phyloP scores from a whole-genome alignment of 306 rosid species.

The Prunus mume region DNA sequence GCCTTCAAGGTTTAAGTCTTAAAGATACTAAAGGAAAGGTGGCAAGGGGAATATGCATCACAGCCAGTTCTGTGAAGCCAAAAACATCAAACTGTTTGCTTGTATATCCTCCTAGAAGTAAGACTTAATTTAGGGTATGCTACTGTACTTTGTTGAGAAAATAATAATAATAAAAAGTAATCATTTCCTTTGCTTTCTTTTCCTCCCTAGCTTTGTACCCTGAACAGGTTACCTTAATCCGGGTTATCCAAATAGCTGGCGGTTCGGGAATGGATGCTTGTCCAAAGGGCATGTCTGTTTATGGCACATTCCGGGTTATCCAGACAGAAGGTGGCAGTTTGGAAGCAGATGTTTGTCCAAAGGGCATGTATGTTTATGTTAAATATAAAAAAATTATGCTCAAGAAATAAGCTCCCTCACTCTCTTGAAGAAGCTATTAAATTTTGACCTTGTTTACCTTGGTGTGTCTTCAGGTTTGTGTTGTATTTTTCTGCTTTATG shows the following conservation, averaged over 20 bases:
- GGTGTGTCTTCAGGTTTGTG: conserved; percentile 52
- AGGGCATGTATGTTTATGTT: conserved; percentile 60
- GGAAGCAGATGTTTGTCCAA: too few species aligned
- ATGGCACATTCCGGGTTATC: too few species aligned
- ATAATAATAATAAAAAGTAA: neutral
- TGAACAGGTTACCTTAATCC: conserved; percentile 66
- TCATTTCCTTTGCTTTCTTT: conserved; percentile 23
- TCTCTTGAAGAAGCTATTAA: conserved; percentile 23
- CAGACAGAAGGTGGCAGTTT: too few species aligned
- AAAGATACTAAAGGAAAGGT: conserved; percentile 52
- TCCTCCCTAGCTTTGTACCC: conserved; percentile 59
- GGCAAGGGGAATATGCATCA: conserved; percentile 90
- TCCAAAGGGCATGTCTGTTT: conserved; percentile 27
- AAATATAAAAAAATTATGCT: neutral
- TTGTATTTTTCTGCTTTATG: conserved; percentile 72
- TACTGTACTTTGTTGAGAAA: conserved; percentile 10
- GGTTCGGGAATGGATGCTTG: conserved; percentile 56
- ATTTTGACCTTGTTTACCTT: conserved; percentile 26
- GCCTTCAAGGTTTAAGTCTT: conserved; percentile 39
- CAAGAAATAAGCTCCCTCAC: neutral
- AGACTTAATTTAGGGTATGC: conserved; percentile 27
- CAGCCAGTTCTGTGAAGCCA: conserved; percentile 62
- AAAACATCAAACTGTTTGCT: conserved; percentile 56
- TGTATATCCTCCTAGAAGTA: conserved; percentile 88
- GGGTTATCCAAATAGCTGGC: conserved; percentile 78